Evolutionary conservation across 2,329 filamentous ascomycete species (phyloP).

Genomic region (Microsporum canis): DNA sequence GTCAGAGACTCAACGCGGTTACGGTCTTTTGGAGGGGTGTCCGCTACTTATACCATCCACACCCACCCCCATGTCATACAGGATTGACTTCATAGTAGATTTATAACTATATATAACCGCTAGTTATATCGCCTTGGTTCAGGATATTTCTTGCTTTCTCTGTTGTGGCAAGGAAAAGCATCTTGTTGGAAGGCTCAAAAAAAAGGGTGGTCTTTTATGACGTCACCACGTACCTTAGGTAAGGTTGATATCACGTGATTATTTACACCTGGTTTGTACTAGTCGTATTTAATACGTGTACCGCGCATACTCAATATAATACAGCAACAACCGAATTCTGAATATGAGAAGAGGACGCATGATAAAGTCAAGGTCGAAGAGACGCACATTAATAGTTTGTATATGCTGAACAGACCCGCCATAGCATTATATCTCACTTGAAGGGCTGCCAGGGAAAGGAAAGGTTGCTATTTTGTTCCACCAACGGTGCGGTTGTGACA

Average conservation of each 20-base stretch:
- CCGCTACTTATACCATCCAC: neutral
- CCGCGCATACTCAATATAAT: neutral
- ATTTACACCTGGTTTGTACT: neutral
- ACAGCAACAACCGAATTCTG: neutral
- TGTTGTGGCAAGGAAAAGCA: neutral
- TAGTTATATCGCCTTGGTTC: neutral
- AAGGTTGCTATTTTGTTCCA: neutral
- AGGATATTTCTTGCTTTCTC: neutral
- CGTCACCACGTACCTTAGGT: neutral
- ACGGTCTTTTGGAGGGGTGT: neutral
- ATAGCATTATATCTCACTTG: neutral
- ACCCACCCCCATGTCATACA: neutral
- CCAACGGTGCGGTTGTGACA: neutral
- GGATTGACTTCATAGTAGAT: neutral
- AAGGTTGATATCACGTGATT: neutral
- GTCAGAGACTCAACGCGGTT: neutral
- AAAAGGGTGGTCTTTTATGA: neutral
- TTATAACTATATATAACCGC: neutral
- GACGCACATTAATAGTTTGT: neutral
- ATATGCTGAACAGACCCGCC: neutral
- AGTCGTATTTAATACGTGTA: neutral
- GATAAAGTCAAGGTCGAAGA: neutral
- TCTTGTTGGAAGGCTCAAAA: neutral
- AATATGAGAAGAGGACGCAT: neutral
- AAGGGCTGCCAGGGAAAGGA: neutral